phyloP scores from a whole-genome alignment of 192 early-diverging fungal species.

The Rhizoclosmatium sp. region DNA sequence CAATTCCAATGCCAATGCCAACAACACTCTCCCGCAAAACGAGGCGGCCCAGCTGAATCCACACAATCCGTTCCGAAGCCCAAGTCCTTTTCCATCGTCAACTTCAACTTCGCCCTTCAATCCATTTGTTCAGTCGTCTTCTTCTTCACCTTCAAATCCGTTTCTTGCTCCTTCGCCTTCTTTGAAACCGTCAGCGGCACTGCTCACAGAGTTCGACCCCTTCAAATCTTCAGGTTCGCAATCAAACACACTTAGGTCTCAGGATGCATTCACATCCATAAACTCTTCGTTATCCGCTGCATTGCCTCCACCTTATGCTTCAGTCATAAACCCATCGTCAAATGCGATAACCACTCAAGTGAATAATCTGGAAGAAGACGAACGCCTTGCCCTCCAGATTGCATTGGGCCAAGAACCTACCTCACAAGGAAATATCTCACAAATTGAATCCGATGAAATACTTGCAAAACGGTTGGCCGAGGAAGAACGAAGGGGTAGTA shows the following conservation, averaged over 20 bases:
- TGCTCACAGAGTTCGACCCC: slow-evolving; percentile 14
- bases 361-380: neutral
- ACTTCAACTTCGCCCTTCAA: slow-evolving; percentile 2
- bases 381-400: neutral
- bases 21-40: neutral
- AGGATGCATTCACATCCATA: too few relatives aligned
- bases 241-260: neutral
- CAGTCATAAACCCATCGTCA: too few relatives aligned
- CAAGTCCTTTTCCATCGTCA: neutral
- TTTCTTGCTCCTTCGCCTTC: neutral
- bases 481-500: neutral
- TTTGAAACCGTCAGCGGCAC: neutral
- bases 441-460: neutral
- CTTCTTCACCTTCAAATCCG: neutral
- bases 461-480: neutral
- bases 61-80: neutral
- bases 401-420: neutral
- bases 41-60: neutral
- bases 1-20: neutral
- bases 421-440: neutral
- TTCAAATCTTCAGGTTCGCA: neutral
- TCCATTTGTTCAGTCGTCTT: slow-evolving; percentile 5
- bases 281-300: too few relatives aligned
- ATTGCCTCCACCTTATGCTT: too few relatives aligned
- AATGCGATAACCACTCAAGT: too few relatives aligned